phyloP scores from a whole-genome alignment of 495 filamentous ascomycete species.

The Usnea hakonensis region DNA sequence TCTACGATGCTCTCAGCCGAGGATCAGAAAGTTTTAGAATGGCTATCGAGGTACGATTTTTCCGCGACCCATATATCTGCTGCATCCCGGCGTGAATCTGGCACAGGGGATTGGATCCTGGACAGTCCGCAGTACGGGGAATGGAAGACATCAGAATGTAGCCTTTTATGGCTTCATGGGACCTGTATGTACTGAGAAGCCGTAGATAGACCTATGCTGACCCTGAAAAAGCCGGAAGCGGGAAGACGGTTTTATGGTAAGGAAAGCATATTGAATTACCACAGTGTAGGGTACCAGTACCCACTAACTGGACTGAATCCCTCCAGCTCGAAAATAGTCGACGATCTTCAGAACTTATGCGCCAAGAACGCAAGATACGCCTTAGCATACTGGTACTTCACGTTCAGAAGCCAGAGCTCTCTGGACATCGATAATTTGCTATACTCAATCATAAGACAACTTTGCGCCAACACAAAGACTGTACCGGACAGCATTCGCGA shows the following conservation, averaged over 20 bases:
- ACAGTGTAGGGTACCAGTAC: too few species aligned
- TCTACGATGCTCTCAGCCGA: not conserved
- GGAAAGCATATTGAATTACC: too few species aligned
- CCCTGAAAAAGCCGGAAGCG: too few species aligned
- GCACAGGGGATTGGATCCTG: constrained; percentile 9
- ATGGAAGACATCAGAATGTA: constrained; percentile 6
- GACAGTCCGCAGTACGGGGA: not conserved
- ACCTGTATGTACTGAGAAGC: constrained; percentile 21
- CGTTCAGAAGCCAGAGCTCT: not conserved
- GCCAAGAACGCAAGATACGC: not conserved
- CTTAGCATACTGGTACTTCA: constrained; percentile 10
- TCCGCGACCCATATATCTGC: constrained; percentile 6
- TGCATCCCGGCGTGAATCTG: not conserved
- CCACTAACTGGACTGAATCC: not conserved
- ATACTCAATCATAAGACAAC: not conserved
- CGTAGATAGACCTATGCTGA: too few species aligned
- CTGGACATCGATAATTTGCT: constrained; percentile 4
- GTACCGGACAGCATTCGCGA: not conserved
- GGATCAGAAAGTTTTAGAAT: constrained; percentile 5
- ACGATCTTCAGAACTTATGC: not conserved
- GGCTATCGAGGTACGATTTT: not conserved
- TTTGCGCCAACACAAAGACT: not conserved
- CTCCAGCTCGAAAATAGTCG: constrained; percentile 1
- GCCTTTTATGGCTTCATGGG: constrained; percentile 17
- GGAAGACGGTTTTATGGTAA: too few species aligned